Conservation (phyloP, 257 asterid genomes). For the Plantago major region DNA sequence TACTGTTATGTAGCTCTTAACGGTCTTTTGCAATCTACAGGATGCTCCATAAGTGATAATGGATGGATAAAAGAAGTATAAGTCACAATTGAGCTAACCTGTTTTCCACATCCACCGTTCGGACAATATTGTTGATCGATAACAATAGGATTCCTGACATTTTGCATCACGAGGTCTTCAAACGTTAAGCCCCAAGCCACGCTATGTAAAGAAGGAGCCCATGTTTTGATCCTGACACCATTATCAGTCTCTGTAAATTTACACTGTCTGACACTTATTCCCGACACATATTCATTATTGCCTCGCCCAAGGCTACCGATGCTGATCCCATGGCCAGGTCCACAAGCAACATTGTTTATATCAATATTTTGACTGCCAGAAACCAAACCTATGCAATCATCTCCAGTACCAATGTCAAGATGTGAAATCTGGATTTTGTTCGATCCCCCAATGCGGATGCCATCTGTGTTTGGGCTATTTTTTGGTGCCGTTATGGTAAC, state of each 20-base stretch:
- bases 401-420: conserved; percentile 53
- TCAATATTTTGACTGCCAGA: conserved; percentile 51
- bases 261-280: conserved; percentile 40
- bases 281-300: conserved; percentile 35
- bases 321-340: conserved; percentile 92
- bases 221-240: conserved; percentile 74
- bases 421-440: conserved; percentile 31
- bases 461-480: conserved; percentile 80
- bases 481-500: conserved; percentile 42
- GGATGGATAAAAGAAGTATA: too few relatives aligned
- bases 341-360: conserved; percentile 45
- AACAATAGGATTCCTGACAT: conserved; percentile 51
- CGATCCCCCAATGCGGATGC: conserved; percentile 66
- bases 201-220: conserved; percentile 55
- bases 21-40: too few relatives aligned
- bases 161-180: conserved; percentile 36
- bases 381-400: conserved; percentile 70
- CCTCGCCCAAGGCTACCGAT: conserved; percentile 59
- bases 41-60: too few relatives aligned
- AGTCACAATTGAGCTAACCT: conserved; percentile 3
- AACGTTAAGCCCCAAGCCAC: conserved; percentile 44
- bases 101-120: not conserved
- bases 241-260: conserved; percentile 49
- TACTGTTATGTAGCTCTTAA: not conserved
- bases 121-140: conserved; percentile 77